phyloP scores from a whole-genome alignment of 306 rosid species.

The Pyrus bretschneideri region DNA sequence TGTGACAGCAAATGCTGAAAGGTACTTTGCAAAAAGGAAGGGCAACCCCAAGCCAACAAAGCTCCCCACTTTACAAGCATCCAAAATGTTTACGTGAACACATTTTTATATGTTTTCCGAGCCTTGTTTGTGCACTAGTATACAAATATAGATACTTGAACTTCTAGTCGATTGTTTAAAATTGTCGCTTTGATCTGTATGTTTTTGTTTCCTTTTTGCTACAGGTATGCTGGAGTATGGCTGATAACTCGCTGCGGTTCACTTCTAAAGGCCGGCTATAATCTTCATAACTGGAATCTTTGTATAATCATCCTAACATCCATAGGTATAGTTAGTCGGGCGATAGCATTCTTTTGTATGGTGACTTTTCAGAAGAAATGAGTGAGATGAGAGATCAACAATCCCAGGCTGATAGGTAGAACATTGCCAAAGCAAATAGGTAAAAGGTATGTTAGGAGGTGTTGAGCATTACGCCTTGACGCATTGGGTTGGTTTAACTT shows the following conservation, averaged over 20 bases:
- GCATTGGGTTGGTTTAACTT: not conserved
- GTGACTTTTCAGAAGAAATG: conserved; percentile 65
- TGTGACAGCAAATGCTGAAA: conserved; percentile 81
- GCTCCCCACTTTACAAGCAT: not conserved
- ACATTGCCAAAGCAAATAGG: not conserved
- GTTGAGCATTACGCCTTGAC: no score
- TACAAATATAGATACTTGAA: not conserved
- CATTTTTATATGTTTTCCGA: no score
- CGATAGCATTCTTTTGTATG: conserved; percentile 57
- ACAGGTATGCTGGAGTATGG: conserved; percentile 92
- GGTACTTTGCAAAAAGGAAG: conserved; percentile 28
- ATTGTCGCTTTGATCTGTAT: not conserved
- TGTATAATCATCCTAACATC: conserved; percentile 52
- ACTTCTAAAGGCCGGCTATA: conserved; percentile 48
- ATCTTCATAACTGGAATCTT: conserved; percentile 69
- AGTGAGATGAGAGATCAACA: not conserved
- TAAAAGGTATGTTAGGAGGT: not conserved
- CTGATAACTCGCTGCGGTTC: conserved; percentile 76
- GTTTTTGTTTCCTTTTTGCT: not conserved
- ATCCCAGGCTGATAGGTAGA: not conserved
- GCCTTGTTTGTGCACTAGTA: not conserved
- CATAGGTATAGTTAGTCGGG: conserved; percentile 54
- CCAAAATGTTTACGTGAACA: not conserved
- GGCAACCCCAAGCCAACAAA: no score
- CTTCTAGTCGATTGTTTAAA: not conserved